phyloP scores from a whole-genome alignment of 2,329 filamentous ascomycete species.

The Microdochium nivale region DNA sequence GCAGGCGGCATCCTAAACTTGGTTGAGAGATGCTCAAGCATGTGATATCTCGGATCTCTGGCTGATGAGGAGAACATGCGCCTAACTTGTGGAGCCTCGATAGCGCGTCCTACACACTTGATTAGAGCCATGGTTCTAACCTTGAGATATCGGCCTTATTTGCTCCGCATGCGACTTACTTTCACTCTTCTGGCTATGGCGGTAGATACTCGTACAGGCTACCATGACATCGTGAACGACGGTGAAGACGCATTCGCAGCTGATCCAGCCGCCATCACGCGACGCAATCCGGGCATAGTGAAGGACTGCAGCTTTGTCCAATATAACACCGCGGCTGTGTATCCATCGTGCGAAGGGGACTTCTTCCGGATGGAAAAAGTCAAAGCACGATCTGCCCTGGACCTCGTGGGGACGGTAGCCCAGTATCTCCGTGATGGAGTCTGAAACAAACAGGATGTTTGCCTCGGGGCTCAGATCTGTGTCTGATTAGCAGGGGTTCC shows the following conservation, averaged over 20 bases:
- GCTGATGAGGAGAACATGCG: constrained; percentile 75
- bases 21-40: constrained; percentile 75
- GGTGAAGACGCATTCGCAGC: constrained; percentile 84
- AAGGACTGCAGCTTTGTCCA: constrained; percentile 79
- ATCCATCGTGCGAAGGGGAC: constrained; percentile 64
- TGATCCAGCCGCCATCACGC: constrained; percentile 62
- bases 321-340: constrained; percentile 62
- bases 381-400: constrained; percentile 68
- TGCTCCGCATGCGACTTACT: no score
- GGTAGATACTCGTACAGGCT: constrained; percentile 74
- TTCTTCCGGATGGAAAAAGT: constrained; percentile 80
- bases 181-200: constrained; percentile 58
- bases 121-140: no score
- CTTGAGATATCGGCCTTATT: no score
- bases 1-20: constrained; percentile 62
- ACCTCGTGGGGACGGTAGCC: constrained; percentile 73
- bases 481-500: neutral
- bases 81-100: constrained; percentile 69
- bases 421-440: constrained; percentile 64
- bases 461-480: constrained; percentile 67
- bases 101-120: constrained; percentile 73
- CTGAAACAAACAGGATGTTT: constrained; percentile 74
- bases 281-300: constrained; percentile 69
- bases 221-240: constrained; percentile 83
- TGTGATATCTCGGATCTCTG: constrained; percentile 78